A percentile compares a stretch with the other conserved stretches of the same genome.
phyloP scores from a whole-genome alignment of 352 stramenopile species.

The Pseudoperonospora humuli region DNA sequence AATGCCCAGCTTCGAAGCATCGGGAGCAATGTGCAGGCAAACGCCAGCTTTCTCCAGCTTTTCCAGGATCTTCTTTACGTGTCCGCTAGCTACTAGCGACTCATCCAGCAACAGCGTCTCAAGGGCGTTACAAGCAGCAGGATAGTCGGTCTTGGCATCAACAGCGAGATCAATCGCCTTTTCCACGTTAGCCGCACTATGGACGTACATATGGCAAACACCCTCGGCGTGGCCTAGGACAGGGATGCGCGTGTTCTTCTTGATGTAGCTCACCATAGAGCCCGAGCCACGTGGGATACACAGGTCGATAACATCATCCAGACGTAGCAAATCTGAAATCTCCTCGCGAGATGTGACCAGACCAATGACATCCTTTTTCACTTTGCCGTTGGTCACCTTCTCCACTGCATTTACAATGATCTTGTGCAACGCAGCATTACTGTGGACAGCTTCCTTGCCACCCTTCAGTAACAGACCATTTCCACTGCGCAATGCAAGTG shows the following conservation, averaged over 20 bases:
- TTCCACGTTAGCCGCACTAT: slow-evolving; percentile 80
- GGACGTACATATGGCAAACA: slow-evolving; percentile 98
- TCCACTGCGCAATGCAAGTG: slow-evolving; percentile 91
- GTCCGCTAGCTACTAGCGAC: slow-evolving; percentile 60
- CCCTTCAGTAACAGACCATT: slow-evolving; percentile 97
- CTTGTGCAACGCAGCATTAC: slow-evolving; percentile 88
- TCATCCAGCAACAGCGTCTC: slow-evolving; percentile 95
- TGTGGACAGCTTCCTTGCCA: slow-evolving; percentile 91
- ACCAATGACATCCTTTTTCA: slow-evolving; percentile 90
- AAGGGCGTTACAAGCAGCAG: slow-evolving; percentile 95
- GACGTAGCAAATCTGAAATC: slow-evolving; percentile 87
- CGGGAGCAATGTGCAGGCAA: slow-evolving; percentile 88
- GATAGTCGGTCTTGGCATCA: slow-evolving; percentile 98
- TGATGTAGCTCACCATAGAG: slow-evolving; percentile 94
- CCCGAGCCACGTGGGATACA: slow-evolving; percentile 96
- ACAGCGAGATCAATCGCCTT: slow-evolving; percentile 89
- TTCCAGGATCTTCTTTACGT: slow-evolving; percentile 71
- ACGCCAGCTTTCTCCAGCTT: slow-evolving; percentile 87
- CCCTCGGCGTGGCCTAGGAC: slow-evolving; percentile 97
- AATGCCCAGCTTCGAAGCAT: slow-evolving; percentile 68
- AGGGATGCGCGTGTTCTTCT: slow-evolving; percentile 94
- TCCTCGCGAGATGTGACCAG: slow-evolving; percentile 93
- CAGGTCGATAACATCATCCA: slow-evolving; percentile 97
- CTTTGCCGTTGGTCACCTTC: slow-evolving; percentile 71
- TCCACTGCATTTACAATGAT: slow-evolving; percentile 93